phyloP scores from a whole-genome alignment of 1,284 basidiomycete genomes.

The Farysia itapuensis region DNA sequence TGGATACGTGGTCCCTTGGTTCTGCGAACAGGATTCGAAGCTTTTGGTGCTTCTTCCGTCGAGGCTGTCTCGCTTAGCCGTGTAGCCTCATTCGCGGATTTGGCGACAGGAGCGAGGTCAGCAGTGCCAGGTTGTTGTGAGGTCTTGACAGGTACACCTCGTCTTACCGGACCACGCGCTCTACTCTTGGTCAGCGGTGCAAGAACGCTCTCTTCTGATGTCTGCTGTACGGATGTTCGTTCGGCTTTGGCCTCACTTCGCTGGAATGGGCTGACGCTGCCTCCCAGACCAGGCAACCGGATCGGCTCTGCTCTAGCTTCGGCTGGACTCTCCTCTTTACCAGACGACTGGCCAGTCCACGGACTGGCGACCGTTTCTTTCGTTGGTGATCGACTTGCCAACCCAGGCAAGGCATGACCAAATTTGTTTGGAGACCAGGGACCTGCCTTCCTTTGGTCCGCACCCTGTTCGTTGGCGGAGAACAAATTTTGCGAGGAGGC shows the following conservation, averaged over 20 bases:
- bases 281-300: conserved; percentile 39
- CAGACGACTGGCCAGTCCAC: conserved; percentile 11
- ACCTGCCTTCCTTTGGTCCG: conserved; percentile 15
- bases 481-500: too few relatives aligned
- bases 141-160: background rate
- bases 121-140: background rate
- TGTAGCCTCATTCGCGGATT: background rate
- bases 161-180: conserved; percentile 2
- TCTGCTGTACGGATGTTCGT: background rate
- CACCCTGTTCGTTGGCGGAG: too few relatives aligned
- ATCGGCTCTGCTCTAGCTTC: conserved; percentile 26
- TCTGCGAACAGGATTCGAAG: conserved; percentile 20
- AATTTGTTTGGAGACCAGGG: conserved; percentile 36
- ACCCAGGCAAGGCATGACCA: conserved; percentile 36
- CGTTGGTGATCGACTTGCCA: conserved; percentile 25
- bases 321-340: conserved; percentile 9
- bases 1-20: conserved; percentile 52
- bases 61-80: background rate
- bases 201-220: background rate
- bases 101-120: too few relatives aligned
- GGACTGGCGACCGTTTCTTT: conserved; percentile 9
- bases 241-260: conserved; percentile 5
- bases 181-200: conserved; percentile 4
- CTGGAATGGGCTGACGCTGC: conserved; percentile 20
- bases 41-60: background rate